These are phyloP conservation scores for Chrysanthemum lavandulifolium DNA, from an alignment of 129 eudicot genomes.

Conservation along the genomic window DNA sequence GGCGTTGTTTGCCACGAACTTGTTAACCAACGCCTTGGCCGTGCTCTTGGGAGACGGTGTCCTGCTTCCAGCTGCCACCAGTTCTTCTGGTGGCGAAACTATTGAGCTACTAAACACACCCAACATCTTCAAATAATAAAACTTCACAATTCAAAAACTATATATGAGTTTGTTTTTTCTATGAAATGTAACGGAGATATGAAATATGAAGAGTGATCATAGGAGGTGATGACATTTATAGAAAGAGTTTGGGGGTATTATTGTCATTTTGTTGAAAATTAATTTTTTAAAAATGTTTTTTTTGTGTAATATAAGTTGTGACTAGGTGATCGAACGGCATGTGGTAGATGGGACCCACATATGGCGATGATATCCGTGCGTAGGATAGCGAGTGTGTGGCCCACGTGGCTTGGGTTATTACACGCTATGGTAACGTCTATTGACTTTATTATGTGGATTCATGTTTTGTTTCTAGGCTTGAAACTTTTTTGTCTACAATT, in stretches of 20 bases:
- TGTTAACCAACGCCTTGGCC: slow-evolving; percentile 59
- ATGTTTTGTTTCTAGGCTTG: too few species aligned
- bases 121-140: slow-evolving; percentile 40
- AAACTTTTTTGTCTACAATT: too few species aligned
- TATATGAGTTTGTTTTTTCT: neutral
- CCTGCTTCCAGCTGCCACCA: slow-evolving; percentile 95
- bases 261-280: slow-evolving; percentile 26
- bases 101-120: slow-evolving; percentile 82
- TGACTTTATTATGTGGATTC: slow-evolving; percentile 5
- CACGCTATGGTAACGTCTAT: neutral
- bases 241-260: slow-evolving; percentile 32
- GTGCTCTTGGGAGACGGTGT: slow-evolving; percentile 94
- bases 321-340: too few species aligned
- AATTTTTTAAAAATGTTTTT: neutral
- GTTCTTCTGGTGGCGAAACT: slow-evolving; percentile 92
- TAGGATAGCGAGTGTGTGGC: slow-evolving; percentile 29
- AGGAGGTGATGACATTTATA: slow-evolving; percentile 37
- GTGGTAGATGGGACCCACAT: neutral
- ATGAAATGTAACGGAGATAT: slow-evolving; percentile 5
- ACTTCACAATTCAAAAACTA: neutral
- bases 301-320: neutral
- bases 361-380: slow-evolving; percentile 43
- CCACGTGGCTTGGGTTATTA: slow-evolving; percentile 23
- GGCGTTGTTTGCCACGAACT: slow-evolving; percentile 53
- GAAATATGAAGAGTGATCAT: slow-evolving; percentile 39